These are phyloP conservation scores for Sophora flavescens DNA, from an alignment of 306 rosid genomes.

Conservation along the genomic window DNA sequence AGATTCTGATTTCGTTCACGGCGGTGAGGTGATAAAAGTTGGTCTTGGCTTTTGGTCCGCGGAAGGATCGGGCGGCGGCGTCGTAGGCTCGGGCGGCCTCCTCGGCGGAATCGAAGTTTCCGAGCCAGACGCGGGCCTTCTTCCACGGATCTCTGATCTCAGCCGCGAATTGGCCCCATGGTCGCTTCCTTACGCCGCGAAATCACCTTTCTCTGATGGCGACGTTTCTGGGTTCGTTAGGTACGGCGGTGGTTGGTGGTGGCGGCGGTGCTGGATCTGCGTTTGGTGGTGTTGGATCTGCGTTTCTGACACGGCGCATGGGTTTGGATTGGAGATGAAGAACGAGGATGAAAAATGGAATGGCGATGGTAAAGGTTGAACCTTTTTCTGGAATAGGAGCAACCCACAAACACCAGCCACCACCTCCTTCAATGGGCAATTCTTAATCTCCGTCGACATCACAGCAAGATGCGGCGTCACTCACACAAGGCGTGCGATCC, in stretches of 20 bases:
- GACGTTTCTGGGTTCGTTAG: conserved; percentile 19
- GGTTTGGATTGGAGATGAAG: conserved; percentile 1
- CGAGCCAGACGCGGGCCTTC: conserved; percentile 89
- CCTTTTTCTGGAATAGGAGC: conserved; percentile 14
- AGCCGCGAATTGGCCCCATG: conserved; percentile 94
- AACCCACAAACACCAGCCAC: conserved; percentile 52
- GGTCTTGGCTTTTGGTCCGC: conserved; percentile 86
- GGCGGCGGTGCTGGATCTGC: conserved; percentile 28
- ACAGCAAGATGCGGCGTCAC: too few species aligned
- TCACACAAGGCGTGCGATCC: too few species aligned
- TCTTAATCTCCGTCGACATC: conserved; percentile 42
- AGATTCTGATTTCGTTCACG: background rate
- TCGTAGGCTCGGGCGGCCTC: conserved; percentile 91
- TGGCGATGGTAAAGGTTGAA: background rate
- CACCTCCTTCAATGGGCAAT: conserved; percentile 49
- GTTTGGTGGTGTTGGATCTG: conserved; percentile 47
- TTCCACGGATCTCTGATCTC: conserved; percentile 95
- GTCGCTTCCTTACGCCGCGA: conserved; percentile 90
- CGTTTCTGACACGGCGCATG: conserved; percentile 73
- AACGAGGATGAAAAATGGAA: background rate
- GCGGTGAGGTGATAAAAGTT: conserved; percentile 62
- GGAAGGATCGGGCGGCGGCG: conserved; percentile 74
- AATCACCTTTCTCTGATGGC: conserved; percentile 63
- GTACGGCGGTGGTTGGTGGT: conserved; percentile 17
- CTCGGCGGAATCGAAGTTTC: conserved; percentile 84